Percentiles rank a stretch among this genome's conserved stretches.
phyloP scores from a whole-genome alignment of 2,329 filamentous ascomycete species.

The Aspergillus calidoustus region DNA sequence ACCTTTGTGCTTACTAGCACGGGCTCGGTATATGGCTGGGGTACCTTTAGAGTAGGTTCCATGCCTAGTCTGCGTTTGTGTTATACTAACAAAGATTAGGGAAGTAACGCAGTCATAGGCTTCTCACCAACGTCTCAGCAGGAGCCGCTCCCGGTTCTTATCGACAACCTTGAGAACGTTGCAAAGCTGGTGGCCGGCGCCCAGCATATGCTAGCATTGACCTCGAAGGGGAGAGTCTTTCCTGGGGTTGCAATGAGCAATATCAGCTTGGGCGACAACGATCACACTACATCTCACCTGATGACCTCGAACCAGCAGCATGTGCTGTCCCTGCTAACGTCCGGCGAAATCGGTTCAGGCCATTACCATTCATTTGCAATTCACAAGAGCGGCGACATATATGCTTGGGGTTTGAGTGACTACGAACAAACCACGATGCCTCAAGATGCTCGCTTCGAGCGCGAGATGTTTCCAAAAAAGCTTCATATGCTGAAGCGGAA shows the following conservation, averaged over 20 bases:
- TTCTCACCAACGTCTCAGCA: constrained; percentile 51
- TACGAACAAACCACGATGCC: constrained; percentile 73
- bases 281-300: constrained; percentile 43
- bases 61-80: too few relatives aligned
- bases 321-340: constrained; percentile 57
- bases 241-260: constrained; percentile 76
- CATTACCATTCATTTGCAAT: constrained; percentile 54
- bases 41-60: constrained; percentile 71
- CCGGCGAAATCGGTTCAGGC: constrained; percentile 44
- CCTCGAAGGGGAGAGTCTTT: constrained; percentile 68
- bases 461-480: constrained; percentile 19
- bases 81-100: constrained; percentile 23
- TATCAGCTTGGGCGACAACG: constrained; percentile 69
- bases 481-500: constrained; percentile 16
- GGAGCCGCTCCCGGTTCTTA: constrained; percentile 46
- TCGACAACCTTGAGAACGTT: constrained; percentile 66
- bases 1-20: constrained; percentile 77
- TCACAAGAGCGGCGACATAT: constrained; percentile 49
- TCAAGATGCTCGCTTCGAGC: constrained; percentile 55
- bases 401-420: constrained; percentile 80
- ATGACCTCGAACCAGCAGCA: constrained; percentile 56
- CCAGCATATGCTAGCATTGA: constrained; percentile 73
- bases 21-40: constrained; percentile 81
- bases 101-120: constrained; percentile 63
- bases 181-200: constrained; percentile 67